Percentiles rank a stretch among this genome's conserved stretches.
Evolutionary conservation across 2,329 filamentous ascomycete genomes (phyloP).

Genomic region (Penicillium digitatum): DNA sequence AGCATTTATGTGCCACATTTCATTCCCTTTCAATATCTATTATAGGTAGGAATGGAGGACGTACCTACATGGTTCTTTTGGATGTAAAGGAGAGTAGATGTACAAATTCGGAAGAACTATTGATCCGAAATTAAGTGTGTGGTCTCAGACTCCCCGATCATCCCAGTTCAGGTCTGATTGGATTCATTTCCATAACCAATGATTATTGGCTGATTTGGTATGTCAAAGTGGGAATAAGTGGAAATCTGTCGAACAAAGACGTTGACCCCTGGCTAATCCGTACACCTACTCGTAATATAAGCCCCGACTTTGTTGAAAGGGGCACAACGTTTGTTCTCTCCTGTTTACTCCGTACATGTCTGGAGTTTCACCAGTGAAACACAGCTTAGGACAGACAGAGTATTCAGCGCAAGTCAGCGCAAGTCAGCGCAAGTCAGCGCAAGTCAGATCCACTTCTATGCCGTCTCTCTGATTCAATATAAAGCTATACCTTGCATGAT

Average conservation of each 20-base stretch:
- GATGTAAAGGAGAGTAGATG: background rate
- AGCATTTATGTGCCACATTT: background rate
- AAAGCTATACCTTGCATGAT: conserved; percentile 6
- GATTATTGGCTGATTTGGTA: background rate
- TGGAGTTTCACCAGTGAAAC: conserved; percentile 6
- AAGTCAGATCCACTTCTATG: conserved; percentile 3
- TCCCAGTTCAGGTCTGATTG: background rate
- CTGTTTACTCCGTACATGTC: background rate
- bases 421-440: background rate
- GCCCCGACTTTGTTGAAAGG: background rate
- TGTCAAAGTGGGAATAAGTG: background rate
- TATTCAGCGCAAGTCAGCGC: background rate
- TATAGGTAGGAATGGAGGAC: too few relatives aligned
- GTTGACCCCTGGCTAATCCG: background rate
- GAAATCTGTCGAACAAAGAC: background rate
- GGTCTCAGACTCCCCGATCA: background rate
- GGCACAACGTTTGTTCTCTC: background rate
- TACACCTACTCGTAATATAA: background rate
- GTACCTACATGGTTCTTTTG: too few relatives aligned
- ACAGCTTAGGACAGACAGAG: background rate
- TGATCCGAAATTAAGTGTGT: conserved; percentile 1
- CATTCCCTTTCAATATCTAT: too few relatives aligned
- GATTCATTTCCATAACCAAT: background rate
- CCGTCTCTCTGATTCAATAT: background rate
- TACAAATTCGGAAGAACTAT: background rate